These are phyloP conservation scores for Ascoidea rubescens DNA, from an alignment of 805 yeast species.

Conservation along the genomic window DNA sequence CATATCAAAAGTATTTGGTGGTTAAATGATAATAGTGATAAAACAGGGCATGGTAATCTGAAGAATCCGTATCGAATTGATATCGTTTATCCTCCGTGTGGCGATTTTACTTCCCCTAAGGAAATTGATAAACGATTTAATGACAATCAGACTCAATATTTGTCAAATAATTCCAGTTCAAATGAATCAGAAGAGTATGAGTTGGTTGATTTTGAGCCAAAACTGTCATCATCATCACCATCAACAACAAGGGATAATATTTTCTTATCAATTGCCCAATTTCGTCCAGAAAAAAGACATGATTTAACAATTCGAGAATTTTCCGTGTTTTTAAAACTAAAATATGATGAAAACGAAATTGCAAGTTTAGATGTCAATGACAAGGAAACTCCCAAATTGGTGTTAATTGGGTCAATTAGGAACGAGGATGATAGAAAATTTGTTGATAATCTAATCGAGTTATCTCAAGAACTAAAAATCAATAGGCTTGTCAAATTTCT, in stretches of 20 bases:
- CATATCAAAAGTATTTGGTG: slow-evolving; percentile 63
- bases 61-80: slow-evolving; percentile 7
- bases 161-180: background rate
- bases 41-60: background rate
- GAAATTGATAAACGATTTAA: slow-evolving; percentile 17
- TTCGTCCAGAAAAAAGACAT: slow-evolving; percentile 92
- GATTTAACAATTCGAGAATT: slow-evolving; percentile 52
- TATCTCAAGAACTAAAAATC: slow-evolving; percentile 30
- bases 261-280: slow-evolving; percentile 72
- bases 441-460: slow-evolving; percentile 33
- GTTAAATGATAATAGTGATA: slow-evolving; percentile 16
- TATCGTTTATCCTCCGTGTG: slow-evolving; percentile 82
- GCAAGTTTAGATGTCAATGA: slow-evolving; percentile 3
- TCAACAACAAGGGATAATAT: slow-evolving; percentile 19
- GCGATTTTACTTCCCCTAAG: slow-evolving; percentile 33
- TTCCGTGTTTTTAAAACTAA: slow-evolving; percentile 30
- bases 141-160: slow-evolving; percentile 3
- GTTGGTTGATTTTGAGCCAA: slow-evolving; percentile 6
- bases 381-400: slow-evolving; percentile 35
- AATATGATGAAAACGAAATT: background rate
- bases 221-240: no score
- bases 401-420: slow-evolving; percentile 78
- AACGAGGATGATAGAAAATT: slow-evolving; percentile 47
- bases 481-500: slow-evolving; percentile 35
- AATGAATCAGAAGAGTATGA: background rate